Base-by-base conservation (phyloP, 2,329 filamentous ascomycete species). In the Gnomoniopsis sp. region DNA sequence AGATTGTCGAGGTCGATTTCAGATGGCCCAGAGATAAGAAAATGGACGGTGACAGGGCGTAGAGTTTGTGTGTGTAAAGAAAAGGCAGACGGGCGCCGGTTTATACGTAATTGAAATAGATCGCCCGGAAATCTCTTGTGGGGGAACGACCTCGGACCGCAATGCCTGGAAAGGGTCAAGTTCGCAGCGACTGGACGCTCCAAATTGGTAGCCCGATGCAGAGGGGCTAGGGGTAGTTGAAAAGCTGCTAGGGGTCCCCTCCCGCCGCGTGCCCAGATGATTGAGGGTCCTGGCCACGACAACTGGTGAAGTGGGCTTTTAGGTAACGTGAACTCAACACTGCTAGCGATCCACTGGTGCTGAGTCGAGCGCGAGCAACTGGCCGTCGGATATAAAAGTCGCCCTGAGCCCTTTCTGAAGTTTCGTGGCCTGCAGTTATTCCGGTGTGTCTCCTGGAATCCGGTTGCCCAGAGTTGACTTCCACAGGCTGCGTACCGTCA, bases 31-130 rank as follows among this genome's bases (percentile, higher is more conserved):
- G 55, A 61, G 61, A 62, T 62, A 62, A 73, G 70, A 66, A 65
- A 69, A 69, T 68, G 63, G 66, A 67, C 69, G 67, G 65, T 73
- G 70, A 74, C 70, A 74, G 71, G 72, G 70, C 72, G 69, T 59
- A 58, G 58, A 58, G 58, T 62, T 61, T 62, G 70, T 71, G 70
- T 72, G 72, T 72, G 74, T 72, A 74, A 73, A 71, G 69, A 65
- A 70, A 70, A 73, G 70, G 65, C 66, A 68, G 71, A 73, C 73
- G 66, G 69, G 65, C 68, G 70, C 68, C 71, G 73, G 73, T 72
- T 76, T 77, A 77, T 78, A 78, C 77, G 76, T 78, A 78, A 78
- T 77, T 61, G 57, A 61, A 61, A 61, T 61, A 52, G 59, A 61
- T 59, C 59, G 59, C 41, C 57, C 53, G 56, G 51, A 54, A 59